Conservation (phyloP, 2,329 filamentous ascomycete genomes). For the Cladophialophora bantiana region DNA sequence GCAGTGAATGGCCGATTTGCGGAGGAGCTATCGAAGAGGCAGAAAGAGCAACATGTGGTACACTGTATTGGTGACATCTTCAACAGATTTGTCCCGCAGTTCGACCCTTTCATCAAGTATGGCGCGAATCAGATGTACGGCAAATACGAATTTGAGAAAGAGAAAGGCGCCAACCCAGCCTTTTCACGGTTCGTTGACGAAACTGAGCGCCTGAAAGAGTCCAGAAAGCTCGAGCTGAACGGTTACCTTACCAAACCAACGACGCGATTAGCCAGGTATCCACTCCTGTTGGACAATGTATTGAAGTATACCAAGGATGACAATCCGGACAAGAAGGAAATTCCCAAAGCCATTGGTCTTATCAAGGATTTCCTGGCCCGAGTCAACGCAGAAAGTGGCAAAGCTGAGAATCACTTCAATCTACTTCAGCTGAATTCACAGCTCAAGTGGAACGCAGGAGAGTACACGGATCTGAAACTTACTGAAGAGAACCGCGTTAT, state of each 20-base stretch:
- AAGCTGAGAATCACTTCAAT: constrained; percentile 97
- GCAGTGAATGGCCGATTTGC: constrained; percentile 88
- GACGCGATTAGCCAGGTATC: constrained; percentile 91
- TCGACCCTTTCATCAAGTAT: constrained; percentile 95
- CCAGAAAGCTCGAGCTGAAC: constrained; percentile 93
- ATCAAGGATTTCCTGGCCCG: constrained; percentile 86
- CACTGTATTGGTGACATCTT: constrained; percentile 93
- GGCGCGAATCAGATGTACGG: constrained; percentile 94
- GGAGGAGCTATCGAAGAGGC: constrained; percentile 83
- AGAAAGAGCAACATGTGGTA: constrained; percentile 90
- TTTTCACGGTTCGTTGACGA: constrained; percentile 95
- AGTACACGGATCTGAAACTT: constrained; percentile 90
- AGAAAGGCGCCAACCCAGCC: constrained; percentile 81
- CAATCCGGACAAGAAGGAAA: constrained; percentile 87
- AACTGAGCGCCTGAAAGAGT: constrained; percentile 94
- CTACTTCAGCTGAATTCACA: constrained; percentile 89
- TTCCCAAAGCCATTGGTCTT: constrained; percentile 84
- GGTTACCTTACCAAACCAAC: constrained; percentile 98
- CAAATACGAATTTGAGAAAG: constrained; percentile 98
- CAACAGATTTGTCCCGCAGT: constrained; percentile 86
- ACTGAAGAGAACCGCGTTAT: constrained; percentile 92
- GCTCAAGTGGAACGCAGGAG: constrained; percentile 86
- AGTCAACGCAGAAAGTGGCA: constrained; percentile 94
- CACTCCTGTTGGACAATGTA: constrained; percentile 87
- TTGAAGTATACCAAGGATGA: constrained; percentile 89